Conservation (phyloP, 164 flowering plant genomes). For the Sedum album region DNA sequence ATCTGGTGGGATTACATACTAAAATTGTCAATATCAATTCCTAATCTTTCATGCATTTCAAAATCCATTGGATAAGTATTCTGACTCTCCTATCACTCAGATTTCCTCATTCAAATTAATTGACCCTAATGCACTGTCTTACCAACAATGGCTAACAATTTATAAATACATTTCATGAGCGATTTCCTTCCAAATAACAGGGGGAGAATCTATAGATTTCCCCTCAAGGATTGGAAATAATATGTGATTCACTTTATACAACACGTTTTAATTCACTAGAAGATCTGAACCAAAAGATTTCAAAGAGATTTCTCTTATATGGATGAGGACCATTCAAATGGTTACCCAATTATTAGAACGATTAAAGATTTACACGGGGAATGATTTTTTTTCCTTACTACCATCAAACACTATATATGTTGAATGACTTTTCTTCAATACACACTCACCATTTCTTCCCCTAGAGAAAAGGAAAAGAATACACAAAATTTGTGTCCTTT, state of each 20-base stretch:
- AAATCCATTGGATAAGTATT: background rate
- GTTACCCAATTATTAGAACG: background rate
- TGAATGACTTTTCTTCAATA: background rate
- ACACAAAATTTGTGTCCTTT: background rate
- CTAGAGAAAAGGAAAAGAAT: background rate
- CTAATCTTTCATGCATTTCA: background rate
- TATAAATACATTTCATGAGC: background rate
- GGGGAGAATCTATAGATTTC: background rate
- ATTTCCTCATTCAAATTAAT: background rate
- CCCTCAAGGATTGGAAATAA: background rate
- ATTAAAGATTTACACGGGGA: background rate
- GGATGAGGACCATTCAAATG: background rate
- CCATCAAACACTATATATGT: background rate
- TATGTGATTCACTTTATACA: background rate
- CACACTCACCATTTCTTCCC: background rate
- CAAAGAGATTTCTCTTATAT: background rate
- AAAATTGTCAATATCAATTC: background rate
- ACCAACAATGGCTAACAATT: background rate
- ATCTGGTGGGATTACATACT: background rate
- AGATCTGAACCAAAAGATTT: background rate
- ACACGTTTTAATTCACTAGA: background rate
- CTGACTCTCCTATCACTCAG: background rate
- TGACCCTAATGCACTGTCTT: background rate
- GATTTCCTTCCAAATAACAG: background rate
- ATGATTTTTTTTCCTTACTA: background rate